Evolutionary conservation across 495 filamentous ascomycete species (phyloP), one percentile per base, ranked within the genome.

Genomic region (Wilcoxina mikolae): DNA sequence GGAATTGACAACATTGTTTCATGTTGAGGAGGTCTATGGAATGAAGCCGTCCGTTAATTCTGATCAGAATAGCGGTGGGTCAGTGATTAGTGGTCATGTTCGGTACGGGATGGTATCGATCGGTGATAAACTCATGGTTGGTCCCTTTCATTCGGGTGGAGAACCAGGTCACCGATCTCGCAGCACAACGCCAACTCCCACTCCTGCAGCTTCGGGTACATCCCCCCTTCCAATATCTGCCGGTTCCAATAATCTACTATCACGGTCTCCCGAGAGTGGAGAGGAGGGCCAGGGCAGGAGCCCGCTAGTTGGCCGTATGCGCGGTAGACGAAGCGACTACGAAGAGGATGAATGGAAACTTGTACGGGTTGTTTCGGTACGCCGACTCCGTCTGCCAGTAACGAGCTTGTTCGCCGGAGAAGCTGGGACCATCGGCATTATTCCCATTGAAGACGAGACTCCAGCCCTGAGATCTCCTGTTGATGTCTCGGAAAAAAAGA

Each of bases 361-460:
- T 7, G 56, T 65, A 9, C 63, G 54, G 12, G 80, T 95, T 45
- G 76, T 85, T 45, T 94, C 87, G 56, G 80, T 95, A 26, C 82
- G 93, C 18, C 88, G 94, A 59, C 74, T 98, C 5, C 78, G 93
- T 17, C 72, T 95, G 3, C 85, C 91, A 0, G 86, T 94, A 2
- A 83, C 79, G 44, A 81, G 73, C 0, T 73, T 98, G 0, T 71
- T 77, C 15, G 75, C 78, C 12, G 91, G 85, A 48, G 87, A 95
- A 72, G 90, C 91, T 1, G 91, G 93, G 1, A 94, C 87, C 1
- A 78, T 98, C 24, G 90, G 89, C 2, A 71, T 95, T 54, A 76
- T 84, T 18, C 78, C 83, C 25, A 5, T 55, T 60, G 12, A 35
- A 29, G 31, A 41, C 0, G 24, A 28, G 0, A 25, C 50, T 22